Evolutionary conservation across 2,329 filamentous ascomycete genomes (phyloP).

Genomic region (Cryphonectria carpinicola): DNA sequence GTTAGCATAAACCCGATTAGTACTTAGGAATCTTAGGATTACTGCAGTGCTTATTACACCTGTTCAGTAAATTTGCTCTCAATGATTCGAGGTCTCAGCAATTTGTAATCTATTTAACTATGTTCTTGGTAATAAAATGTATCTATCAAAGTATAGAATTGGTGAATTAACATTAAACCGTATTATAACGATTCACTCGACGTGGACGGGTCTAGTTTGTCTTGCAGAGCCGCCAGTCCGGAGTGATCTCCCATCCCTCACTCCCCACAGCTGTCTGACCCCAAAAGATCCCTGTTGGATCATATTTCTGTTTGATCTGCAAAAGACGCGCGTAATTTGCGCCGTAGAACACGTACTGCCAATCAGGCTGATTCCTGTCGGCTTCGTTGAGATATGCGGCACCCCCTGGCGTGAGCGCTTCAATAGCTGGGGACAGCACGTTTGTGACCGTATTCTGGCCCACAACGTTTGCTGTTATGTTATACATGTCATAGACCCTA

Average conservation of each 20-base stretch:
- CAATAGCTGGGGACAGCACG: slow-evolving; percentile 25
- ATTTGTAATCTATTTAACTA: too few relatives aligned
- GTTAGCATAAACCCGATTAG: too few relatives aligned
- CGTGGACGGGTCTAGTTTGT: neutral
- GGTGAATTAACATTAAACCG: neutral
- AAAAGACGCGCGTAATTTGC: slow-evolving; percentile 31
- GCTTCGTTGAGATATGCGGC: slow-evolving; percentile 27
- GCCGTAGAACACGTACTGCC: slow-evolving; percentile 22
- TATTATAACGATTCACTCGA: neutral
- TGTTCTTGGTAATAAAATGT: neutral
- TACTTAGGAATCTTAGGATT: too few relatives aligned
- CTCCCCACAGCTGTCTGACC: slow-evolving; percentile 46
- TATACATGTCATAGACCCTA: slow-evolving; percentile 11
- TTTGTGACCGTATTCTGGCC: slow-evolving; percentile 16
- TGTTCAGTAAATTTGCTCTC: too few relatives aligned
- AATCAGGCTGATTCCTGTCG: slow-evolving; percentile 13
- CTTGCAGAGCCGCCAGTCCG: neutral
- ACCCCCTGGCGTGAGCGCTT: slow-evolving; percentile 25
- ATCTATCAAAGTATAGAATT: neutral
- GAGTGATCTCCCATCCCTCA: slow-evolving; percentile 41
- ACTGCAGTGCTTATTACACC: too few relatives aligned
- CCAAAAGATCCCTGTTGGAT: slow-evolving; percentile 44
- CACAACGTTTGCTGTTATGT: slow-evolving; percentile 7
- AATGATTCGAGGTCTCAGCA: too few relatives aligned
- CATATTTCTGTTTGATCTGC: slow-evolving; percentile 48